These are phyloP conservation scores for Chalaropsis thielavioides DNA, from an alignment of 2,329 filamentous ascomycete species.

Conservation along the genomic window DNA sequence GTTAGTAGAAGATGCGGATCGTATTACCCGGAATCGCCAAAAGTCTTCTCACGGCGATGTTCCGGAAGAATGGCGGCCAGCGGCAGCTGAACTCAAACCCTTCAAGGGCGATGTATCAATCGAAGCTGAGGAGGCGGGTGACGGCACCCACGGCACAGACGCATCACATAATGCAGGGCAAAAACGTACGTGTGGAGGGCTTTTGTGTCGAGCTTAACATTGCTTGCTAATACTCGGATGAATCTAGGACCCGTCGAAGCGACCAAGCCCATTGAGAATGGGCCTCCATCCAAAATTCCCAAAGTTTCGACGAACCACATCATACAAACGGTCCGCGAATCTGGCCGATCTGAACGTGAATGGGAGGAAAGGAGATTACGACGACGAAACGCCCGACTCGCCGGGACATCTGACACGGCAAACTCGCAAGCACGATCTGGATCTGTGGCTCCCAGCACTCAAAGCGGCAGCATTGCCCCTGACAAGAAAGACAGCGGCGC, in stretches of 20 bases:
- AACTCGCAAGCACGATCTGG: constrained; percentile 37
- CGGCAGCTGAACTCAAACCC: constrained; percentile 43
- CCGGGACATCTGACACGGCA: constrained; percentile 39
- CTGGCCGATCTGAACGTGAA: constrained; percentile 52
- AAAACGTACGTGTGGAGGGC: constrained; percentile 11
- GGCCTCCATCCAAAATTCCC: constrained; percentile 32
- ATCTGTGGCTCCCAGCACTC: constrained; percentile 44
- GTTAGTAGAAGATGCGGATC: constrained; percentile 62
- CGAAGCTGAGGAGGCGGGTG: background rate
- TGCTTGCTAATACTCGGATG: background rate
- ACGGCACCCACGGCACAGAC: background rate
- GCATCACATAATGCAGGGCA: background rate
- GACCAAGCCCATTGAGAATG: constrained; percentile 15
- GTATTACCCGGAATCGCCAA: constrained; percentile 55
- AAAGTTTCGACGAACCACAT: constrained; percentile 38
- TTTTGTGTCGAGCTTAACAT: background rate
- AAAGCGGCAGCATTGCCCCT: constrained; percentile 43
- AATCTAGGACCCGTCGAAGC: constrained; percentile 18
- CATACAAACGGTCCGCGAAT: constrained; percentile 40
- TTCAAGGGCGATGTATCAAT: constrained; percentile 19
- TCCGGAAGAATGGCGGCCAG: constrained; percentile 59
- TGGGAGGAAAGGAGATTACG: constrained; percentile 57
- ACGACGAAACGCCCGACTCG: constrained; percentile 50
- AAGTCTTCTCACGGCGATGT: constrained; percentile 66
- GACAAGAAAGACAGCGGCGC: constrained; percentile 53